Conservation (phyloP, 192 early-diverging fungal species). For the Haplosporangium gracile region DNA sequence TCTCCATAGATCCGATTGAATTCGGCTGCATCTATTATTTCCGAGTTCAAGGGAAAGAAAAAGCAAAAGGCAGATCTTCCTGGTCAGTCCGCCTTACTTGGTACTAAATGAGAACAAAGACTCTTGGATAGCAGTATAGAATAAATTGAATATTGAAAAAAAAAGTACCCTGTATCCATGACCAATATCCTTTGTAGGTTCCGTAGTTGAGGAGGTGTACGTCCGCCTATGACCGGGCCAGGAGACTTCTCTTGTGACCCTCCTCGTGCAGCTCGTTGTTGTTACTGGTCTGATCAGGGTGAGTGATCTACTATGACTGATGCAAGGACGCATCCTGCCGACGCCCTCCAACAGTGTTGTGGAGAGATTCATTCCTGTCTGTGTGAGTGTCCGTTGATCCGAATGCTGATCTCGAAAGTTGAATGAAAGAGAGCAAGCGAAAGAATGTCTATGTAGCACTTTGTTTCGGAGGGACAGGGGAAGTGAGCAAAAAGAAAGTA, state of each 20-base stretch:
- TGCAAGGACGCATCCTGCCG: background rate
- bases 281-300: background rate
- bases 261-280: background rate
- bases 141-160: too few species aligned
- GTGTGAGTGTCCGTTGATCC: background rate
- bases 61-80: too few species aligned
- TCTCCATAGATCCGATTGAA: constrained; percentile 59
- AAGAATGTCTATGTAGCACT: background rate
- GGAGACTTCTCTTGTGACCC: background rate
- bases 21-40: constrained; percentile 28
- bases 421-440: background rate
- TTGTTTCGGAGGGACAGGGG: background rate
- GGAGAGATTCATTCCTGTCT: constrained; percentile 6
- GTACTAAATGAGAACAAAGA: background rate
- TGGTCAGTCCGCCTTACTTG: background rate
- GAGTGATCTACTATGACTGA: background rate
- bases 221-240: background rate
- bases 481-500: background rate
- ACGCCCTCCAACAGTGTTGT: background rate
- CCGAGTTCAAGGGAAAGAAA: too few species aligned
- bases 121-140: background rate
- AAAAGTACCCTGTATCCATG: constrained; percentile 28
- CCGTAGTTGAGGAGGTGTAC: background rate
- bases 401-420: background rate
- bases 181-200: constrained; percentile 14